Evolutionary conservation across 352 stramenopile genomes (phyloP).

Genomic region (Halophytophthora polymorphica): DNA sequence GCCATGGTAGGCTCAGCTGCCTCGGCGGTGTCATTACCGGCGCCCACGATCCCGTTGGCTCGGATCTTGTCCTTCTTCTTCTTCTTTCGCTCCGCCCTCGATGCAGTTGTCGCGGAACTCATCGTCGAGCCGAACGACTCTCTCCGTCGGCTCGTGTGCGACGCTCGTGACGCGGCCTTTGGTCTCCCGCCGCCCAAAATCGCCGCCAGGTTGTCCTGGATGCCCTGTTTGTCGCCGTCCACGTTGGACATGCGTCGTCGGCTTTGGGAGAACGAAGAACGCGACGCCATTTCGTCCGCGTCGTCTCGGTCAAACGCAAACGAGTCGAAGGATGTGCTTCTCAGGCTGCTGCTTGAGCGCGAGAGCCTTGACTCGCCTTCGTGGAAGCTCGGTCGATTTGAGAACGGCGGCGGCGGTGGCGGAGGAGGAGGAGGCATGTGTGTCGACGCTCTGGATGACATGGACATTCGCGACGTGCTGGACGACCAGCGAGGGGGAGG

Average conservation of each 20-base stretch:
- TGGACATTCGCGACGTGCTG: conserved; percentile 25
- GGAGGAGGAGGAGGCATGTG: conserved; percentile 40
- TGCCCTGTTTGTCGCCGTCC: conserved; percentile 35
- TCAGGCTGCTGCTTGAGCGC: conserved; percentile 49
- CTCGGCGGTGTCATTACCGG: conserved; percentile 1
- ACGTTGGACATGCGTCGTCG: conserved; percentile 33
- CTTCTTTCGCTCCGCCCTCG: conserved; percentile 18
- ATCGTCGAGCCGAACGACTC: conserved; percentile 58
- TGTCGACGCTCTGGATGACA: conserved; percentile 30
- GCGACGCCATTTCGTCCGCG: conserved; percentile 20
- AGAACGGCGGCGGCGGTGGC: conserved; percentile 38
- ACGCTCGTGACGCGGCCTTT: conserved; percentile 21
- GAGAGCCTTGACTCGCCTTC: conserved; percentile 34
- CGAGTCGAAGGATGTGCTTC: conserved; percentile 49
- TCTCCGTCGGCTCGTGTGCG: conserved; percentile 22
- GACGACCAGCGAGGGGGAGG: conserved; percentile 19
- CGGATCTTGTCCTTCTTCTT: conserved; percentile 20
- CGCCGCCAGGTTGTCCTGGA: conserved; percentile 59
- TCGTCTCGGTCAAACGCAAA: conserved; percentile 34
- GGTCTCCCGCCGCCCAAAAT: conserved; percentile 54
- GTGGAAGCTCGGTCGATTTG: conserved; percentile 24
- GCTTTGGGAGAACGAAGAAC: conserved; percentile 46
- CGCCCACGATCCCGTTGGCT: conserved; percentile 10
- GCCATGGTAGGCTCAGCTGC: conserved; percentile 34
- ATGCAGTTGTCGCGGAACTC: conserved; percentile 25